These are phyloP conservation scores for Fusarium incarnatum DNA, from an alignment of 2,329 filamentous ascomycete species.

Conservation along the genomic window DNA sequence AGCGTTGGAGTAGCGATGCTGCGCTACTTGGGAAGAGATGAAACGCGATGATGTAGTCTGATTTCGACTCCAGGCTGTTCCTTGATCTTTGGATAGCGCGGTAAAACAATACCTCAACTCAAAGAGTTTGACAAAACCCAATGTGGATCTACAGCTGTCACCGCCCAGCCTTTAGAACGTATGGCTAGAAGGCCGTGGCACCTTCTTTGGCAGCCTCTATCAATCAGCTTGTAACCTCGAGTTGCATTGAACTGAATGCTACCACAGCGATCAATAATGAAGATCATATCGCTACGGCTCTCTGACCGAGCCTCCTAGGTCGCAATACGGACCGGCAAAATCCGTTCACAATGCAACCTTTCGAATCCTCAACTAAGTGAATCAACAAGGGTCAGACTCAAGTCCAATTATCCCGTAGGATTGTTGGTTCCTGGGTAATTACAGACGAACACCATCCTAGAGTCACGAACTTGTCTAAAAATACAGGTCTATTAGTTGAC, in stretches of 20 bases:
- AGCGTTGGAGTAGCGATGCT: background rate
- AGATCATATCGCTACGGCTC: conserved; percentile 18
- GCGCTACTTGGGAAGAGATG: conserved; percentile 11
- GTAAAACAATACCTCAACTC: background rate
- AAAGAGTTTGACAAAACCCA: background rate
- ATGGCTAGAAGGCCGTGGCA: conserved; percentile 5
- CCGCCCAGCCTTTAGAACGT: background rate
- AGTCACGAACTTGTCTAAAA: background rate
- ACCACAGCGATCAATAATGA: conserved; percentile 26
- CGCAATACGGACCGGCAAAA: conserved; percentile 7
- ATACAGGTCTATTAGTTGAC: background rate
- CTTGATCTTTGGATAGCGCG: background rate
- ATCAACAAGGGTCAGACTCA: background rate
- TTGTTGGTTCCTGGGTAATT: background rate
- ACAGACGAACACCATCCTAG: background rate
- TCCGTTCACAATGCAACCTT: conserved; percentile 2
- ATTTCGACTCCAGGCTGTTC: background rate
- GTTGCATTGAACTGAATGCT: conserved; percentile 12
- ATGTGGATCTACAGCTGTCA: background rate
- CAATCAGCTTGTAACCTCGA: background rate
- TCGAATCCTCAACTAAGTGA: background rate
- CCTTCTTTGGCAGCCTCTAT: background rate
- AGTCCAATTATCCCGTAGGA: background rate
- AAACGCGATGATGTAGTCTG: conserved; percentile 25
- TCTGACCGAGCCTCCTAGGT: conserved; percentile 6